These are phyloP conservation scores for Anacardium occidentale DNA, from an alignment of 345 rosid genomes.

Conservation along the genomic window DNA sequence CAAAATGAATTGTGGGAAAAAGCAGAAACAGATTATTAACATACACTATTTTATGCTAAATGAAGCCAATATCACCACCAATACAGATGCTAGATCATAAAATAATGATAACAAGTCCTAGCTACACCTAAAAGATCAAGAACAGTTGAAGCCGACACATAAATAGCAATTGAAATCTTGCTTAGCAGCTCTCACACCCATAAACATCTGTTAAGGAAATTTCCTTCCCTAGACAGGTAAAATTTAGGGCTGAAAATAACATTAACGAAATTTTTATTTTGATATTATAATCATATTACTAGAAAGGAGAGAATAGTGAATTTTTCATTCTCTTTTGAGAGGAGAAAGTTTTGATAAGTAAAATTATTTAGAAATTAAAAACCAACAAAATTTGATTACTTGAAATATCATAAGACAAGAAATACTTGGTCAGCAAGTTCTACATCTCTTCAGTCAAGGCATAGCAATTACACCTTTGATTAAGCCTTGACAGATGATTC, in stretches of 20 bases:
- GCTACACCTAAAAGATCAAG: not conserved
- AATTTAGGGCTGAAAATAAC: not conserved
- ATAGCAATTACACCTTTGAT: not conserved
- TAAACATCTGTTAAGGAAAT: not conserved
- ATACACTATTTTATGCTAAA: not conserved
- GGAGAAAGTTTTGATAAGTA: too few relatives aligned
- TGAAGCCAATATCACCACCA: not conserved
- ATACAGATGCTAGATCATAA: not conserved
- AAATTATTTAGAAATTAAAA: not conserved
- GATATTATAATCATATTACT: not conserved
- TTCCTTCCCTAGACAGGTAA: too few relatives aligned
- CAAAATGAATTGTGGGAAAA: not conserved
- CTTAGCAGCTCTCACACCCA: not conserved
- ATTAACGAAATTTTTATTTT: conserved; percentile 5
- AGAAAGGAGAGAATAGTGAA: not conserved
- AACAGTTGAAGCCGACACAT: too few relatives aligned
- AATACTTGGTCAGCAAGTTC: not conserved
- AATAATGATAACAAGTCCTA: not conserved
- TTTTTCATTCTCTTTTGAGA: too few relatives aligned
- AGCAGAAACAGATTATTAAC: not conserved
- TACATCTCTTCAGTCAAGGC: not conserved
- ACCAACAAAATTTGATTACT: not conserved
- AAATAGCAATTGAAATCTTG: too few relatives aligned
- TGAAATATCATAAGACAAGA: not conserved
- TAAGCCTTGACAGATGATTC: not conserved